A percentile compares a stretch with the other conserved stretches of the same genome.
These are phyloP conservation scores for Mrakia hoshinonis DNA, from an alignment of 768 basidiomycete genomes.

Conservation along the genomic window DNA sequence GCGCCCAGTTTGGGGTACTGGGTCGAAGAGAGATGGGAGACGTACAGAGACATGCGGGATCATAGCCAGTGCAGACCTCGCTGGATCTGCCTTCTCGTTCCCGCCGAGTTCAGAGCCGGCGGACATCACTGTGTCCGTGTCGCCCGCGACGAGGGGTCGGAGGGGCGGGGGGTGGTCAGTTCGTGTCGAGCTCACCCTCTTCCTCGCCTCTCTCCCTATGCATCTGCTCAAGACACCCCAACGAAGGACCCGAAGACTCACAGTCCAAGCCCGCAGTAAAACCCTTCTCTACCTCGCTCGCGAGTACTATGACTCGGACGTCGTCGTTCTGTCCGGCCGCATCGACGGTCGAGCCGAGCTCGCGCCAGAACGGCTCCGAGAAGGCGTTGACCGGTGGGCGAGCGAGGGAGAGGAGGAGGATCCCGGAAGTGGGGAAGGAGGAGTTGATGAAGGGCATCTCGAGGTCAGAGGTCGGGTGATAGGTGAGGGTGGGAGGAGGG, in stretches of 20 bases:
- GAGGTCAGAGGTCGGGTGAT: no score
- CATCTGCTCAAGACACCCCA: neutral
- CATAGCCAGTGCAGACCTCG: slow-evolving; percentile 35
- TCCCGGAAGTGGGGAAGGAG: neutral
- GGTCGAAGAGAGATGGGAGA: neutral
- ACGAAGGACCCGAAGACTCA: slow-evolving; percentile 42
- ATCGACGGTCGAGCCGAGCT: slow-evolving; percentile 58
- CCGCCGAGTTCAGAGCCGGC: neutral
- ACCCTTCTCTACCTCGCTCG: slow-evolving; percentile 58
- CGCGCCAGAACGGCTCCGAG: slow-evolving; percentile 52
- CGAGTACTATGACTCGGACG: slow-evolving; percentile 64
- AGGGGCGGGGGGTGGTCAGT: neutral
- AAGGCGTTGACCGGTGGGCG: slow-evolving; percentile 62
- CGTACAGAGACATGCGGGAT: slow-evolving; percentile 44
- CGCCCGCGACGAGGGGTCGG: no score
- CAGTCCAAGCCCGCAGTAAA: slow-evolving; percentile 81
- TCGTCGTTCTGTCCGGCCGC: slow-evolving; percentile 43
- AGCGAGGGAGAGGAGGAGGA: slow-evolving; percentile 22
- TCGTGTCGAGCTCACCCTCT: neutral
- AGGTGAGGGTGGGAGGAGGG: no score
- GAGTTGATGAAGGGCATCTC: neutral
- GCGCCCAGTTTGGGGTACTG: neutral
- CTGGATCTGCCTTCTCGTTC: slow-evolving; percentile 32
- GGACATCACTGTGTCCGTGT: neutral
- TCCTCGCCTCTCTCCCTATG: slow-evolving; percentile 12